Evolutionary conservation across 139 green algal genomes (phyloP).

Genomic region (Penium margaritaceum): DNA sequence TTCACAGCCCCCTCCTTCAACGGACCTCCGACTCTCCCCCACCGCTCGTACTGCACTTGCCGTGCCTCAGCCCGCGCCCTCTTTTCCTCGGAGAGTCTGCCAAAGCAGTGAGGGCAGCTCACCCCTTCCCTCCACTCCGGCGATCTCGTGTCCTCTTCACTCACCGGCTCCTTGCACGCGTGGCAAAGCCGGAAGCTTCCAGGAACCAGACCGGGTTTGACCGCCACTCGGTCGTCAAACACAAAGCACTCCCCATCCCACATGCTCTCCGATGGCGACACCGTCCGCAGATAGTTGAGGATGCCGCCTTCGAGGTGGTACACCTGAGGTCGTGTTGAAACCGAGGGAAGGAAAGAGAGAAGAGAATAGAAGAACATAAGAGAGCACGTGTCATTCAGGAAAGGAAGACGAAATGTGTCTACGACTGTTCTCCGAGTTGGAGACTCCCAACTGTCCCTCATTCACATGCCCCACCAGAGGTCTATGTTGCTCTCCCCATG

Average conservation of each 20-base stretch:
- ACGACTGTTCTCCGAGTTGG: too few species aligned
- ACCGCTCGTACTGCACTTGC: slow-evolving; percentile 23
- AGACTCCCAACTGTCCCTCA: too few species aligned
- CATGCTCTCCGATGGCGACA: slow-evolving; percentile 26
- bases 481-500: too few species aligned
- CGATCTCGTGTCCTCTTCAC: slow-evolving; percentile 14
- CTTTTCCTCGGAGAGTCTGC: slow-evolving; percentile 5
- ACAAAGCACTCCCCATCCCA: slow-evolving; percentile 46
- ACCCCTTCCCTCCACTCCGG: slow-evolving; percentile 17
- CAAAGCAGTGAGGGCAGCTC: slow-evolving; percentile 28
- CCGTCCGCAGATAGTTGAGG: slow-evolving; percentile 32
- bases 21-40: slow-evolving; percentile 13
- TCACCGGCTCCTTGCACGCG: slow-evolving; percentile 30
- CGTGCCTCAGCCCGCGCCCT: slow-evolving; percentile 4
- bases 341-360: too few species aligned
- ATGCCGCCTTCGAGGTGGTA: slow-evolving; percentile 44
- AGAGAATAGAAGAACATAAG: too few species aligned
- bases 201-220: slow-evolving; percentile 14
- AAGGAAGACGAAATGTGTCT: too few species aligned
- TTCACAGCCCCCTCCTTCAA: too few species aligned
- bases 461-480: too few species aligned
- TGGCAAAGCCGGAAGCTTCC: slow-evolving; percentile 21
- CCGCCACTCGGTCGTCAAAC: slow-evolving; percentile 31
- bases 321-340: too few species aligned
- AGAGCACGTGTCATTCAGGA: too few species aligned